Evolutionary conservation across 2,329 filamentous ascomycete species (phyloP), one percentile per base, ranked within the genome.

Genomic region (Sarocladium oryzae): DNA sequence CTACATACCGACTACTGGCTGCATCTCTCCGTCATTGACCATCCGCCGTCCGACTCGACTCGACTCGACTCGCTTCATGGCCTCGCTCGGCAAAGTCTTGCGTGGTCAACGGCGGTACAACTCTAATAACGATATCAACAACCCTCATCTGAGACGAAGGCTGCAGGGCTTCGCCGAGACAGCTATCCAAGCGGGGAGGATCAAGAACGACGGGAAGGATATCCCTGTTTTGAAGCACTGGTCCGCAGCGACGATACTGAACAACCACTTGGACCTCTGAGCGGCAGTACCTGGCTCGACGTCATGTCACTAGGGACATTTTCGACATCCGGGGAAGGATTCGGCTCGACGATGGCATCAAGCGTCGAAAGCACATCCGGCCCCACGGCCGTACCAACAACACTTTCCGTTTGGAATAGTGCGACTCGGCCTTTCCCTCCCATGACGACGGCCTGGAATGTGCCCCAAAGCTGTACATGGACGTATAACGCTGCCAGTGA

Each of bases 371-470:
- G 26, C 21, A 8, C 11, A 13, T 24, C 43, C 16, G 43, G 13
- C 20, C 40, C 40, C 4, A 45, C n/a, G 21, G 11, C 26, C 11
- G 18, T 16, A 23, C 24, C 28, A 21, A 33, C 26, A 16, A 33
- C 11, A 21, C 32, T 11, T 4, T n/a, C 32, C 33, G 16, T n/a
- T 9, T 4, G 26, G 15, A 26, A 33, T 30, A 40, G 35, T 38
- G 33, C 30, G 26, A 40, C 48, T 5, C 15, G n/a, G 16, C 32
- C 46, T 13, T 18, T 49, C 23, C 66, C 68, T 16, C 65, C 68
- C 21, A 65, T 71, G 62, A 69, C 66, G 26, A 69, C 67, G 15
- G 61, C 58, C 40, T 71, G 69, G 69, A 65, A 55, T 26, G 63
- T 54, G 6, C 69, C 69, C 10, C 51, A 54, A 35, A 63, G 58